phyloP scores from a whole-genome alignment of 2,329 filamentous ascomycete species.

The Botrytis tulipae region DNA sequence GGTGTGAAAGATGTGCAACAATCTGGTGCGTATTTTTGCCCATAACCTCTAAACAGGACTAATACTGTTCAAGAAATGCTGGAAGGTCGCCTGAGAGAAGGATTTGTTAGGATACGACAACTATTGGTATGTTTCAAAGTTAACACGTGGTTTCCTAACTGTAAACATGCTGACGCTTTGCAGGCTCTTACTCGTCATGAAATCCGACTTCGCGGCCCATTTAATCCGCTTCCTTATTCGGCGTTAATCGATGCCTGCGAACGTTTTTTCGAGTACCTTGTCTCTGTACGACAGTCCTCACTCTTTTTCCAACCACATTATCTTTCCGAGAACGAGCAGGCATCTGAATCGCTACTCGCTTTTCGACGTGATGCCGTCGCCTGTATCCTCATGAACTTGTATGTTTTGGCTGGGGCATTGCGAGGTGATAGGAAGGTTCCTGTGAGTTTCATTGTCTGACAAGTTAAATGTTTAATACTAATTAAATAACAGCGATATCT shows the following conservation, averaged over 20 bases:
- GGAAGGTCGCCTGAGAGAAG: constrained; percentile 58
- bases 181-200: constrained; percentile 57
- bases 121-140: constrained; percentile 42
- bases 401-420: constrained; percentile 56
- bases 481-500: constrained; percentile 46
- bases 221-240: constrained; percentile 55
- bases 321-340: constrained; percentile 50
- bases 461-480: neutral
- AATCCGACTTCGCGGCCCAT: constrained; percentile 56
- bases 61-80: constrained; percentile 48
- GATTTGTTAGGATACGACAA: constrained; percentile 57
- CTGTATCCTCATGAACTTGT: constrained; percentile 56
- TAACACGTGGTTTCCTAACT: neutral
- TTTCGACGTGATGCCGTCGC: constrained; percentile 57
- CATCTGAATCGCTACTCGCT: constrained; percentile 48
- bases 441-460: constrained; percentile 22
- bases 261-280: constrained; percentile 58
- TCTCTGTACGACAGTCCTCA: constrained; percentile 56
- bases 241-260: constrained; percentile 56
- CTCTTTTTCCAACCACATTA: constrained; percentile 56
- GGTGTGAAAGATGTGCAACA: constrained; percentile 49
- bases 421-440: constrained; percentile 51
- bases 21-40: constrained; percentile 39
- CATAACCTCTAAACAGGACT: constrained; percentile 9
- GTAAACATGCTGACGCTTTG: neutral